phyloP scores from a whole-genome alignment of 805 yeast species.

The Sugiyamaella mastotermitis region DNA sequence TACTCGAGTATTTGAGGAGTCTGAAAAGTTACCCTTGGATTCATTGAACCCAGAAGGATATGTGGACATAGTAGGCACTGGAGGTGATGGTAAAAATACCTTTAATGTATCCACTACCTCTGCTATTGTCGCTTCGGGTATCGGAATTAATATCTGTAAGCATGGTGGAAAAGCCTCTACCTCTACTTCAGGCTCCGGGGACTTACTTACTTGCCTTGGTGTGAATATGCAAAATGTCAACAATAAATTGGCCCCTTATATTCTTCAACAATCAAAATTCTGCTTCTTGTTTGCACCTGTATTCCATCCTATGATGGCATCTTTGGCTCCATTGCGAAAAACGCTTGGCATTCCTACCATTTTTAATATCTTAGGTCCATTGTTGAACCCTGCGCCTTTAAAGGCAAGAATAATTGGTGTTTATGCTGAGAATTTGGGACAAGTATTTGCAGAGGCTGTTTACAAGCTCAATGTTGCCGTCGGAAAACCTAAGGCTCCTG shows the following conservation, averaged over 20 bases:
- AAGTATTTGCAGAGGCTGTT: conserved; percentile 78
- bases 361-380: conserved; percentile 90
- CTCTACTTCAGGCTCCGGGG: conserved; percentile 91
- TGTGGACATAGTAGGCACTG: conserved; percentile 94
- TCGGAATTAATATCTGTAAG: conserved; percentile 72
- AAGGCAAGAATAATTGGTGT: conserved; percentile 86
- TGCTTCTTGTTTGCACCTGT: conserved; percentile 87
- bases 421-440: conserved; percentile 71
- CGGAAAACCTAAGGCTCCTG: conserved; percentile 37
- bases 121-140: conserved; percentile 92
- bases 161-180: conserved; percentile 98
- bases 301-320: conserved; percentile 87
- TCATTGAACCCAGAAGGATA: conserved; percentile 38
- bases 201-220: conserved; percentile 73
- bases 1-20: conserved; percentile 54
- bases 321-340: conserved; percentile 72
- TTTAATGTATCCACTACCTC: conserved; percentile 94
- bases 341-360: conserved; percentile 85
- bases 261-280: conserved; percentile 42
- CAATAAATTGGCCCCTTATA: conserved; percentile 50
- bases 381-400: conserved; percentile 82
- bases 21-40: conserved; percentile 21
- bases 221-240: conserved; percentile 72
- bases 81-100: conserved; percentile 97
- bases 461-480: conserved; percentile 48